Evolutionary conservation across 2,329 filamentous ascomycete genomes (phyloP).

Genomic region (Scedosporium aurantiacum): DNA sequence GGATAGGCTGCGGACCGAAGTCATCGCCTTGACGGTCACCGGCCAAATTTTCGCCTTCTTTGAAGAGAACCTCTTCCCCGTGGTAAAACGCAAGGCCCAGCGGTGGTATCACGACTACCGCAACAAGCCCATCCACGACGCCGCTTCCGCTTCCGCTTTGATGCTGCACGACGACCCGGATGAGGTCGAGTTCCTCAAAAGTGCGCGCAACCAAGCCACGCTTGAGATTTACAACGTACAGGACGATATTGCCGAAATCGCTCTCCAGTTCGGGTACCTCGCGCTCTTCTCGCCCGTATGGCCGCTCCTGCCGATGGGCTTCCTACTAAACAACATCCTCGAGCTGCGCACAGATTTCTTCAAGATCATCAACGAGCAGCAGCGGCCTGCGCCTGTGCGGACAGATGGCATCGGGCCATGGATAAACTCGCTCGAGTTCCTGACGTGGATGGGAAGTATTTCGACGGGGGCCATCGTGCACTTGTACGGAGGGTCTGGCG

Average conservation of each 20-base stretch:
- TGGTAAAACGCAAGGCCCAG: slow-evolving; percentile 48
- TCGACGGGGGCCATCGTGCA: slow-evolving; percentile 64
- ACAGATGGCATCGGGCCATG: slow-evolving; percentile 66
- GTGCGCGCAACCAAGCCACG: slow-evolving; percentile 55
- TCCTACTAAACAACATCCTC: slow-evolving; percentile 67
- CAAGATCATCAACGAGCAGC: slow-evolving; percentile 65
- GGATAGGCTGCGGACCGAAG: slow-evolving; percentile 55
- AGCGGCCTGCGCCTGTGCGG: slow-evolving; percentile 56
- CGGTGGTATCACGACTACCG: slow-evolving; percentile 33
- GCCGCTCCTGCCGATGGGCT: slow-evolving; percentile 62
- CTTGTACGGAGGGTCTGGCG: slow-evolving; percentile 52
- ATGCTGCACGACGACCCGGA: slow-evolving; percentile 45
- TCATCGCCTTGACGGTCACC: slow-evolving; percentile 65
- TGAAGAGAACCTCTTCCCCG: slow-evolving; percentile 62
- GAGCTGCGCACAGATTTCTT: slow-evolving; percentile 67
- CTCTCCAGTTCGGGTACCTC: slow-evolving; percentile 63
- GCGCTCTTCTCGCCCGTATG: slow-evolving; percentile 64
- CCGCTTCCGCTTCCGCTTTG: slow-evolving; percentile 33
- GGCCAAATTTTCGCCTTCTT: slow-evolving; percentile 60
- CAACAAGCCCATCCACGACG: slow-evolving; percentile 23
- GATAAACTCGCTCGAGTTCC: slow-evolving; percentile 55
- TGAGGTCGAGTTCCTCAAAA: slow-evolving; percentile 52
- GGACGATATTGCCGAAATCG: slow-evolving; percentile 62
- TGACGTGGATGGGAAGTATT: slow-evolving; percentile 63
- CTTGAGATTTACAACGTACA: slow-evolving; percentile 62